Evolutionary conservation across 2,329 filamentous ascomycete species (phyloP).

Genomic region (Beauveria sp.): DNA sequence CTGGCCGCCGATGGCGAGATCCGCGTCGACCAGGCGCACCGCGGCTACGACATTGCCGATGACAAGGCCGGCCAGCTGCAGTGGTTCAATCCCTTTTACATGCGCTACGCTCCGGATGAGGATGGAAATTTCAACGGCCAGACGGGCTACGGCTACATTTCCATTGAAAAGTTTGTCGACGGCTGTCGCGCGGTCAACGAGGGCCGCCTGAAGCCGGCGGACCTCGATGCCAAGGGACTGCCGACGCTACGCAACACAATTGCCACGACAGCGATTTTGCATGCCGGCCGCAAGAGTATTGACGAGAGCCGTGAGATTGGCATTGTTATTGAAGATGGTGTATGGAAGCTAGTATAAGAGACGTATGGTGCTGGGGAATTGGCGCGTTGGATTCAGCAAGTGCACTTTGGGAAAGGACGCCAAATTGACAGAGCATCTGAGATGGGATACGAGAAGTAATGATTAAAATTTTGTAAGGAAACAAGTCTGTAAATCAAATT

Average conservation of each 20-base stretch:
- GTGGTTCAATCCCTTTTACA: slow-evolving; percentile 94
- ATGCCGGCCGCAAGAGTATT: slow-evolving; percentile 76
- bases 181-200: slow-evolving; percentile 73
- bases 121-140: slow-evolving; percentile 91
- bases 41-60: slow-evolving; percentile 90
- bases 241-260: slow-evolving; percentile 86
- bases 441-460: neutral
- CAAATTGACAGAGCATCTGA: neutral
- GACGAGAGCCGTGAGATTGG: slow-evolving; percentile 74
- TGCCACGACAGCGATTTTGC: slow-evolving; percentile 83
- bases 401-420: no score
- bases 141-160: slow-evolving; percentile 86
- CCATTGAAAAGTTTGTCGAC: slow-evolving; percentile 93
- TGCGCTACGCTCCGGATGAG: slow-evolving; percentile 90
- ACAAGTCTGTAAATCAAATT: neutral
- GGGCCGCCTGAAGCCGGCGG: slow-evolving; percentile 60
- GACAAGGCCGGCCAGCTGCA: slow-evolving; percentile 62
- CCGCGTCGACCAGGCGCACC: slow-evolving; percentile 84
- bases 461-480: neutral
- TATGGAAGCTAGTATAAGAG: slow-evolving; percentile 56
- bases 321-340: slow-evolving; percentile 58
- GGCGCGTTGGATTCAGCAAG: neutral
- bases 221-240: slow-evolving; percentile 71
- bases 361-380: neutral
- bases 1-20: slow-evolving; percentile 79